Evolutionary conservation across 1,284 basidiomycete species (phyloP).

Genomic region (Golubevia sp.): DNA sequence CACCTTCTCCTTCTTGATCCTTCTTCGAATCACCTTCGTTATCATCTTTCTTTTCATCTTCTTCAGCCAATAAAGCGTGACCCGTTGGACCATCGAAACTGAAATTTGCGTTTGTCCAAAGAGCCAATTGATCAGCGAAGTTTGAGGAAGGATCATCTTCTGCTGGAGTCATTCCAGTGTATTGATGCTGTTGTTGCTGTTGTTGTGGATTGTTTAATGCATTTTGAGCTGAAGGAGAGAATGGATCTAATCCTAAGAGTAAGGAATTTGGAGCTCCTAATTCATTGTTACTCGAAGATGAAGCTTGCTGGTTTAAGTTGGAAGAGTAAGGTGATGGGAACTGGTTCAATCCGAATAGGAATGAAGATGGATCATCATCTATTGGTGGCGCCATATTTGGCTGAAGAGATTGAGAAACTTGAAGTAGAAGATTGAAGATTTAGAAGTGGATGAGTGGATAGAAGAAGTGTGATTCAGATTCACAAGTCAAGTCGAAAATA

Average conservation of each 20-base stretch:
- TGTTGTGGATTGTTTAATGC: too few relatives aligned
- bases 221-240: conserved; percentile 12
- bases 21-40: conserved; percentile 12
- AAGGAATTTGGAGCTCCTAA: neutral
- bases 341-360: conserved; percentile 50
- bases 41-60: conserved; percentile 51
- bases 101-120: conserved; percentile 61
- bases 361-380: conserved; percentile 41
- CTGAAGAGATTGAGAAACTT: too few relatives aligned
- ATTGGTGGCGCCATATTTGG: too few relatives aligned
- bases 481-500: too few relatives aligned
- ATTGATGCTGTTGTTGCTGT: conserved; percentile 20
- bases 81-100: conserved; percentile 59
- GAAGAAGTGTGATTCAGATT: too few relatives aligned
- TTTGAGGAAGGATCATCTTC: conserved; percentile 23
- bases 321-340: conserved; percentile 15
- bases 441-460: too few relatives aligned
- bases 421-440: too few relatives aligned
- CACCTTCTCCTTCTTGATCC: neutral
- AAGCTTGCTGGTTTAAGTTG: neutral
- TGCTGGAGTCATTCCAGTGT: conserved; percentile 15
- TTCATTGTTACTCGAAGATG: neutral
- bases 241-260: neutral
- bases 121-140: conserved; percentile 56
- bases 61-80: conserved; percentile 54